Conservation (phyloP, 306 rosid genomes). For the Castanospermum australe region DNA sequence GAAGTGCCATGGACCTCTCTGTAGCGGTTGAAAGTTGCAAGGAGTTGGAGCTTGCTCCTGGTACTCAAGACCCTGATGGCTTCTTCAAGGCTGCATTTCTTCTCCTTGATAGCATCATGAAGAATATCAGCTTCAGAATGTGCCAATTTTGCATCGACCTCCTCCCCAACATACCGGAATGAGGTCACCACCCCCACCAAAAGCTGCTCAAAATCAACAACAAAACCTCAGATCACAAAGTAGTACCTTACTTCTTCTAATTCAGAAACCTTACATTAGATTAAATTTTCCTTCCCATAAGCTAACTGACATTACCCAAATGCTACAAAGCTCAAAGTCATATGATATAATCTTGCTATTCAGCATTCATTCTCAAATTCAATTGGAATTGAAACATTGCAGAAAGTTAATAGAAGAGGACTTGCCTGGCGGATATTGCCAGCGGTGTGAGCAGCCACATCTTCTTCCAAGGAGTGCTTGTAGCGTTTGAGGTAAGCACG, state of each 20-base stretch:
- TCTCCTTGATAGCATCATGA: constrained; percentile 70
- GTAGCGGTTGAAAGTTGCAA: constrained; percentile 65
- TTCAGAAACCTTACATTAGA: background rate
- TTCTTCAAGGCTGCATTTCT: constrained; percentile 57
- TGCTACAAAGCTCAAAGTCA: background rate
- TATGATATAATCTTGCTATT: background rate
- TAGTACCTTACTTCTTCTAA: background rate
- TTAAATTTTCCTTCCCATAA: background rate
- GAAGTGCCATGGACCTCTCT: constrained; percentile 53
- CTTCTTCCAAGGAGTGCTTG: constrained; percentile 85
- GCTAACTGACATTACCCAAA: background rate
- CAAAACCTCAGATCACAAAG: background rate
- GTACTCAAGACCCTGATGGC: constrained; percentile 65
- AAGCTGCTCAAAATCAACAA: constrained; percentile 46
- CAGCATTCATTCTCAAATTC: background rate
- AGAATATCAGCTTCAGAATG: constrained; percentile 66
- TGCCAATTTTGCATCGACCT: constrained; percentile 46
- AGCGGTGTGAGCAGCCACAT: constrained; percentile 63
- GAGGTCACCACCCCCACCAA: constrained; percentile 52
- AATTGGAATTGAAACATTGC: background rate
- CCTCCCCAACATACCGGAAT: constrained; percentile 49
- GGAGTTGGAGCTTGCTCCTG: constrained; percentile 55
- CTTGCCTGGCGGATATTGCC: constrained; percentile 77
- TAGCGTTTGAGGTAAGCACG: constrained; percentile 45
- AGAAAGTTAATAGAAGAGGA: background rate